phyloP scores from a whole-genome alignment of 371 early-diverging fungal species.

The Mortierella sp. region DNA sequence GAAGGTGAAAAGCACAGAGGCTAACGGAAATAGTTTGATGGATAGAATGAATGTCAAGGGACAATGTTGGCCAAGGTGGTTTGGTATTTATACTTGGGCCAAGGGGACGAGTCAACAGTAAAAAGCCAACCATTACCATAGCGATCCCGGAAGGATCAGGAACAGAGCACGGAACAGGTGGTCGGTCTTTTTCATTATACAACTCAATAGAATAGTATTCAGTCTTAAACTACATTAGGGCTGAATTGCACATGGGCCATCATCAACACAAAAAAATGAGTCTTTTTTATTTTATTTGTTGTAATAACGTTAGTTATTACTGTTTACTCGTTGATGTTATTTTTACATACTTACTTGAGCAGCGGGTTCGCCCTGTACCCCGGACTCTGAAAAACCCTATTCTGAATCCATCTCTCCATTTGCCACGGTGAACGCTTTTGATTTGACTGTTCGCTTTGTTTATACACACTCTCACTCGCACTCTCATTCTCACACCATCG shows the following conservation, averaged over 20 bases:
- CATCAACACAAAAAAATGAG: constrained; percentile 6
- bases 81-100: constrained; percentile 7
- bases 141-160: constrained; percentile 3
- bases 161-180: not conserved
- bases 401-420: constrained; percentile 4
- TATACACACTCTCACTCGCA: not conserved
- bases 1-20: not conserved
- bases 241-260: constrained; percentile 1
- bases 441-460: not conserved
- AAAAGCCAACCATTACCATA: not conserved
- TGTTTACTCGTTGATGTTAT: not conserved
- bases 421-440: constrained; percentile 17
- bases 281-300: not conserved
- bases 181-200: not conserved
- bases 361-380: too few species aligned
- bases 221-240: not conserved
- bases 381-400: not conserved
- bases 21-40: not conserved
- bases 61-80: constrained; percentile 1
- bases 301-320: not conserved
- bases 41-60: not conserved
- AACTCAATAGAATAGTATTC: not conserved
- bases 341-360: constrained; percentile 1
- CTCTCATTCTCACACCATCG: too few species aligned
- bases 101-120: not conserved